phyloP scores from a whole-genome alignment of 306 rosid genomes.

The Malus sylvestris region DNA sequence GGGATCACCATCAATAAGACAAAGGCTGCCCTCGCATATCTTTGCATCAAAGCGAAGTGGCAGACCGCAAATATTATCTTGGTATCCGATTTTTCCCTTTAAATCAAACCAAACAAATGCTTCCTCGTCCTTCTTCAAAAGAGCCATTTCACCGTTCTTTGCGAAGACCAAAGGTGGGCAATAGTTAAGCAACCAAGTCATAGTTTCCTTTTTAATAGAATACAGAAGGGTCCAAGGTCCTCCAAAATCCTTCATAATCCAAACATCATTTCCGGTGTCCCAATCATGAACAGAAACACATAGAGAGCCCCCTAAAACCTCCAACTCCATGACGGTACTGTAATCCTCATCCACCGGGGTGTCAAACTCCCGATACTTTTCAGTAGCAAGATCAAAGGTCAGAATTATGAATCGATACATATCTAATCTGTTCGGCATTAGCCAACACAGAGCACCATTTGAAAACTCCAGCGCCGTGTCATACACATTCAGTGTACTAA shows the following conservation, averaged over 20 bases:
- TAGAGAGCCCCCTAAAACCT: background rate
- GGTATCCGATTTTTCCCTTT: background rate
- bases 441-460: background rate
- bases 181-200: background rate
- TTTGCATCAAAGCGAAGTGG: background rate
- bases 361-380: background rate
- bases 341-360: too few relatives aligned
- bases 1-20: background rate
- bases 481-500: too few relatives aligned
- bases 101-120: background rate
- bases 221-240: background rate
- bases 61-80: background rate
- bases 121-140: background rate
- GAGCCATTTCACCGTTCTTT: background rate
- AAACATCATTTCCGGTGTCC: background rate
- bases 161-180: background rate
- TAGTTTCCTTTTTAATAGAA: background rate
- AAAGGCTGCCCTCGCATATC: background rate
- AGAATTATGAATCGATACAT: background rate
- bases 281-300: background rate
- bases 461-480: background rate
- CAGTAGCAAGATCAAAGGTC: background rate
- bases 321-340: rapidly evolving
- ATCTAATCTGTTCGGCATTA: background rate
- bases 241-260: background rate